Evolutionary conservation across 2,329 filamentous ascomycete genomes (phyloP).

Genomic region (Intubia oerlemansii): DNA sequence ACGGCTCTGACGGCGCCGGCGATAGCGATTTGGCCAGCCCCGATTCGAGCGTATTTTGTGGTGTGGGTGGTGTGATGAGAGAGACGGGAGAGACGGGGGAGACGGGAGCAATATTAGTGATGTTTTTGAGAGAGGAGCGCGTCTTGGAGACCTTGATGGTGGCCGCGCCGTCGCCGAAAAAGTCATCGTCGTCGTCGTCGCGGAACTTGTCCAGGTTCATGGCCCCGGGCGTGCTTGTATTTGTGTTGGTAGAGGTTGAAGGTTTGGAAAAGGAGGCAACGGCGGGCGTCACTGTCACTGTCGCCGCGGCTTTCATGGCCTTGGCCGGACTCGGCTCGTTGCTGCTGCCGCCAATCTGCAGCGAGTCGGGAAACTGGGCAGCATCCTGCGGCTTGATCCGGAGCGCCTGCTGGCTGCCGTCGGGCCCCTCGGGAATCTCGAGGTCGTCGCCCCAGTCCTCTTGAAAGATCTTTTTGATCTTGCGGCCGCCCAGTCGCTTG

Average conservation of each 20-base stretch:
- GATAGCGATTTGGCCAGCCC: no score
- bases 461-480: slow-evolving; percentile 49
- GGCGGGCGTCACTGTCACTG: slow-evolving; percentile 10
- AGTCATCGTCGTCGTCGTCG: slow-evolving; percentile 34
- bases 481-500: slow-evolving; percentile 62
- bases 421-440: slow-evolving; percentile 38
- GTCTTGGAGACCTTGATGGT: slow-evolving; percentile 49
- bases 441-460: slow-evolving; percentile 71
- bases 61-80: slow-evolving; percentile 33
- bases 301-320: not conserved
- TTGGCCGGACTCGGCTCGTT: slow-evolving; percentile 27
- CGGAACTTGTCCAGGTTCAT: slow-evolving; percentile 42
- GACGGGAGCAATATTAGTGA: slow-evolving; percentile 25
- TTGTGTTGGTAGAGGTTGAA: slow-evolving; percentile 12
- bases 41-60: slow-evolving; percentile 25
- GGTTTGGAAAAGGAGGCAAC: slow-evolving; percentile 14
- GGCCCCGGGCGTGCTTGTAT: not conserved
- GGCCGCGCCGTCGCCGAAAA: slow-evolving; percentile 39
- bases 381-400: slow-evolving; percentile 43
- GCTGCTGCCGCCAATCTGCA: slow-evolving; percentile 43
- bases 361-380: slow-evolving; percentile 41
- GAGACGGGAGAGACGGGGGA: slow-evolving; percentile 21
- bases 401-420: slow-evolving; percentile 37
- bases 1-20: no score
- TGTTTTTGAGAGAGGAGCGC: no score